These are phyloP conservation scores for Aspergillus biplanus DNA, from an alignment of 495 filamentous ascomycete species.

Conservation along the genomic window DNA sequence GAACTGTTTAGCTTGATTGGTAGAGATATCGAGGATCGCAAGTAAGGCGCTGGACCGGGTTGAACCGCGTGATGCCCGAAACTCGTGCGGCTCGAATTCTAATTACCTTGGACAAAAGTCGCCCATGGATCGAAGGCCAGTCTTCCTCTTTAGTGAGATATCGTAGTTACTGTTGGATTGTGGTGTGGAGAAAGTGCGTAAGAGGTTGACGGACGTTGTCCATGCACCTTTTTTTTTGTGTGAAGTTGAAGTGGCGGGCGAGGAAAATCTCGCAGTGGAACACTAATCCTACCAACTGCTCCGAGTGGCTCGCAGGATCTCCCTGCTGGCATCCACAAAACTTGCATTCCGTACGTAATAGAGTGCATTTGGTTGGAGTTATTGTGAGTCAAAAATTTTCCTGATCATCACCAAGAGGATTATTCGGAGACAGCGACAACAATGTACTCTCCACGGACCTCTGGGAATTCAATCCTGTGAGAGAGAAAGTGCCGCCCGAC, in stretches of 20 bases:
- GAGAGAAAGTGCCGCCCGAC: neutral
- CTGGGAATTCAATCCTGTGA: neutral
- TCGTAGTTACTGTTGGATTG: neutral
- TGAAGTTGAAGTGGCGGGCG: conserved; percentile 15
- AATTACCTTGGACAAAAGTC: neutral
- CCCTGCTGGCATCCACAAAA: conserved; percentile 16
- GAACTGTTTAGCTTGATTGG: neutral
- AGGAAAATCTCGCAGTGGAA: conserved; percentile 21
- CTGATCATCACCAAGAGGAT: conserved; percentile 7
- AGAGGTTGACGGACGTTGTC: conserved; percentile 1
- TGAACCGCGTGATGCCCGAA: neutral
- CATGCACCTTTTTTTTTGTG: neutral
- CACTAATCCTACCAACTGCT: conserved; percentile 2
- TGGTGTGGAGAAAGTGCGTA: conserved; percentile 3
- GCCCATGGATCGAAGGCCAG: neutral
- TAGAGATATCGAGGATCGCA: neutral
- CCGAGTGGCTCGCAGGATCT: conserved; percentile 11
- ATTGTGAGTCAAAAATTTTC: conserved; percentile 8
- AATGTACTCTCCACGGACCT: neutral
- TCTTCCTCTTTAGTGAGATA: neutral
- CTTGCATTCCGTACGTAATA: conserved; percentile 22
- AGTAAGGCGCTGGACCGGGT: neutral
- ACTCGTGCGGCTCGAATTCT: neutral
- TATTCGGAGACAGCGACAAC: neutral
- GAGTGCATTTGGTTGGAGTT: conserved; percentile 5